These are phyloP conservation scores for Cucumis hystrix DNA, from an alignment of 306 rosid species.

Conservation along the genomic window DNA sequence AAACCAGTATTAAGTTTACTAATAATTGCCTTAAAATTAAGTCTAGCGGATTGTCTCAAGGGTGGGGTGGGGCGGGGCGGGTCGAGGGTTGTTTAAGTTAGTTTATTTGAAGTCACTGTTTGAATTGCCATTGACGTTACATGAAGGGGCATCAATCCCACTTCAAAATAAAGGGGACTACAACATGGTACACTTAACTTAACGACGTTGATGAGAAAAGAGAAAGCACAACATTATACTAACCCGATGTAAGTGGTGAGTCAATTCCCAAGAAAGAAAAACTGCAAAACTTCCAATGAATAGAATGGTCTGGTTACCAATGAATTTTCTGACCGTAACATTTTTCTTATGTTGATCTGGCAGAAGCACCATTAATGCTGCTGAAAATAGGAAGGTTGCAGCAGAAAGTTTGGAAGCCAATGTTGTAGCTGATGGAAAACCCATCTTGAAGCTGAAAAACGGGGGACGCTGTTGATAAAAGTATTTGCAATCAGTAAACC, in stretches of 20 bases:
- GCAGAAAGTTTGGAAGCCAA: slow-evolving; percentile 52
- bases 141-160: background rate
- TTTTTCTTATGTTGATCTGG: slow-evolving; percentile 26
- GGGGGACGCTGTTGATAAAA: slow-evolving; percentile 69
- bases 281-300: slow-evolving; percentile 46
- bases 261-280: slow-evolving; percentile 75
- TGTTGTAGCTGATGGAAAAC: slow-evolving; percentile 47
- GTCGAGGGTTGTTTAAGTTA: too few relatives aligned
- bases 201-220: background rate
- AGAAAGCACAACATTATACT: background rate
- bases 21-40: background rate
- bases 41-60: background rate
- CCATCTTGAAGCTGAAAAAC: slow-evolving; percentile 92
- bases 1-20: background rate
- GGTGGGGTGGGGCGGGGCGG: too few relatives aligned
- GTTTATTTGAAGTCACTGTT: too few relatives aligned
- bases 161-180: background rate
- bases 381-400: slow-evolving; percentile 42
- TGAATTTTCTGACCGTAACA: slow-evolving; percentile 20
- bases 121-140: too few relatives aligned
- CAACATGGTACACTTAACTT: background rate
- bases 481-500: slow-evolving; percentile 12
- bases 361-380: slow-evolving; percentile 32
- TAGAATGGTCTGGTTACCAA: slow-evolving; percentile 34
- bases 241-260: slow-evolving; percentile 76